A percentile compares a stretch with the other conserved stretches of the same genome.
Evolutionary conservation across 2,329 filamentous ascomycete species (phyloP).

Genomic region (Epichloe bromicola): DNA sequence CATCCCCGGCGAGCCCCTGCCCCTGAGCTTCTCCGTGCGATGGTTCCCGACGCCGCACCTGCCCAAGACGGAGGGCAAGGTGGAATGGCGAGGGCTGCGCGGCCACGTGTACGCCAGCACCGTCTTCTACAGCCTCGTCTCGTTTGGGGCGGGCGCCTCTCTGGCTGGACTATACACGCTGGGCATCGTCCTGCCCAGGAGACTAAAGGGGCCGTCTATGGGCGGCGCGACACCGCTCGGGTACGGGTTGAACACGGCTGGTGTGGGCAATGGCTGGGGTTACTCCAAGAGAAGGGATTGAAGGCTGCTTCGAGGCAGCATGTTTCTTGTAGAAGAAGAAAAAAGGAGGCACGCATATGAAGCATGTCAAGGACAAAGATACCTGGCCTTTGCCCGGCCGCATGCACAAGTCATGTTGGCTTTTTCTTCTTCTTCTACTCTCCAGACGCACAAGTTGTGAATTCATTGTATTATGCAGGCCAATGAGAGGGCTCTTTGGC

Average conservation of each 20-base stretch:
- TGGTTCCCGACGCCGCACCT: slow-evolving; percentile 73
- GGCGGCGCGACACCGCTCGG: slow-evolving; percentile 46
- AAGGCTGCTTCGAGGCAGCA: neutral
- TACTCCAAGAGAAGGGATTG: slow-evolving; percentile 35
- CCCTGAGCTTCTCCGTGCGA: slow-evolving; percentile 64
- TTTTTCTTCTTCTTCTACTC: too few relatives aligned
- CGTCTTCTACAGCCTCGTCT: slow-evolving; percentile 47
- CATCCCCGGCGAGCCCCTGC: slow-evolving; percentile 76
- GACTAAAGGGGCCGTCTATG: slow-evolving; percentile 35
- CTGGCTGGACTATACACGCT: slow-evolving; percentile 47
- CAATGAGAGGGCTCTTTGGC: neutral
- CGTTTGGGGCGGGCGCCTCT: slow-evolving; percentile 42
- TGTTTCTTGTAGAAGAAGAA: neutral
- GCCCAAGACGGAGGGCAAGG: slow-evolving; percentile 51
- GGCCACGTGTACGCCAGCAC: slow-evolving; percentile 52
- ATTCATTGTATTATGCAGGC: neutral
- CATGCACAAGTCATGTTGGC: neutral
- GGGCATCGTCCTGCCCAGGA: slow-evolving; percentile 42
- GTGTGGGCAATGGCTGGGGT: slow-evolving; percentile 45
- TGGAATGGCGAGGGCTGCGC: slow-evolving; percentile 53
- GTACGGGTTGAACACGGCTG: slow-evolving; percentile 32
- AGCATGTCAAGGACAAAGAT: neutral
- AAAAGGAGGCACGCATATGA: neutral
- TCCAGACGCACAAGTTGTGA: too few relatives aligned
- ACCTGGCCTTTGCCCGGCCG: slow-evolving; percentile 1